These are phyloP conservation scores for Populus tremula DNA, from an alignment of 345 rosid genomes.

Conservation along the genomic window DNA sequence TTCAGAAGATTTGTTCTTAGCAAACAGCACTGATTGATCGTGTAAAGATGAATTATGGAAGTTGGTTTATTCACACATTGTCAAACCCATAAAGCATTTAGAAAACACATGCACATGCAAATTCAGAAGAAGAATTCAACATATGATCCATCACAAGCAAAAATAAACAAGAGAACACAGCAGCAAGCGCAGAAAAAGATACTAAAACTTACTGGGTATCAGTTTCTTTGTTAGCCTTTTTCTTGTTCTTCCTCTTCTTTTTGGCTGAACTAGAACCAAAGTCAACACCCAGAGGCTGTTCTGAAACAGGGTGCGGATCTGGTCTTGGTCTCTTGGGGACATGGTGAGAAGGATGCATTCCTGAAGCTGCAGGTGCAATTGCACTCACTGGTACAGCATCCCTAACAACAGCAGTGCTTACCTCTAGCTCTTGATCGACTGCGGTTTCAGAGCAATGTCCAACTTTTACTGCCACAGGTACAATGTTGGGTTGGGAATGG, in stretches of 20 bases:
- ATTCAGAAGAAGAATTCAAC: not conserved
- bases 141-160: not conserved
- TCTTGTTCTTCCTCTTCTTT: conserved; percentile 15
- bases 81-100: not conserved
- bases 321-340: conserved; percentile 7
- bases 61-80: not conserved
- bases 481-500: not conserved
- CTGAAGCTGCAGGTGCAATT: not conserved
- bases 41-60: not conserved
- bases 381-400: conserved; percentile 2
- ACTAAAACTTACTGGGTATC: not conserved
- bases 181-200: no score
- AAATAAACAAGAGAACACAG: not conserved
- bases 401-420: not conserved
- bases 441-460: not conserved
- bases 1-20: not conserved
- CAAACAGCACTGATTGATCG: not conserved
- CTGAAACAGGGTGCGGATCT: conserved; percentile 5
- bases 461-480: not conserved
- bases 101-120: not conserved
- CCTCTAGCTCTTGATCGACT: conserved; percentile 1
- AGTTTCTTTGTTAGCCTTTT: not conserved
- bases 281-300: not conserved
- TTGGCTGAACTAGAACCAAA: not conserved
- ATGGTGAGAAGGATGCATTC: conserved; percentile 4